Base-by-base conservation (phyloP, 1,284 basidiomycete genomes). In the Puccinia hordei region DNA sequence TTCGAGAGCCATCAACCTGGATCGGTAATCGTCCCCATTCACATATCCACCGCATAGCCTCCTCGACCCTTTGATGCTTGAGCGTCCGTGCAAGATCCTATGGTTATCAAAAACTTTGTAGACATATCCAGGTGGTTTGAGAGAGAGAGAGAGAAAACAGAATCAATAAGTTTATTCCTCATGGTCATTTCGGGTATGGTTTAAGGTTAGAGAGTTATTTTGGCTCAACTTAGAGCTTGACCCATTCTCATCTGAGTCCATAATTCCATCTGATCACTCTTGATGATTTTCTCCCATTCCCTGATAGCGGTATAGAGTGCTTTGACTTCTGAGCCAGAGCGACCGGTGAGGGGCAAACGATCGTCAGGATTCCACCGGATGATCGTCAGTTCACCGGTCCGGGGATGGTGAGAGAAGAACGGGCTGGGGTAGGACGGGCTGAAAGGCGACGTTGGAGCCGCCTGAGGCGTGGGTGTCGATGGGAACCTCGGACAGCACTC, bases 321-420 rank as follows among this genome's bases (percentile, higher is more conserved):
- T 44, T 83, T 82, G 57, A 85, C 82, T 33, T 65, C 78, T 19
- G 81, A 81, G 2, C 57, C 73, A 30, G 82, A 41, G 27, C 68
- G 24, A 33, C 74, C 66, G 53, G 41, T 35, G 27, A 81, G 49
- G 0, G 91, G 91, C 81, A 93, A 94, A 68, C 96, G 88, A 85
- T 99, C 96, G 83, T 96, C 93, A 82, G 95, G 96, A 85, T 98
- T 99, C 93, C 95, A 98, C 59, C 95, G 87, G 17, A 98, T 91
- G 82, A 93, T 91, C 0, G 88, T 86, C 0, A 98, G 88, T 76
- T 91, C 89, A 0, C 90, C 90, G 6, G 88, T 88, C 1, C 86
- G 81, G 0, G 85, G 83, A 81, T 93, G 90, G 83, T 94, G 92
- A n/a, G 88, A 87, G 55, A 88, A 83, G n/a, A 0, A 83, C 82